Base-by-base conservation (phyloP, 139 green algal species). In the Choricystis sp. region DNA sequence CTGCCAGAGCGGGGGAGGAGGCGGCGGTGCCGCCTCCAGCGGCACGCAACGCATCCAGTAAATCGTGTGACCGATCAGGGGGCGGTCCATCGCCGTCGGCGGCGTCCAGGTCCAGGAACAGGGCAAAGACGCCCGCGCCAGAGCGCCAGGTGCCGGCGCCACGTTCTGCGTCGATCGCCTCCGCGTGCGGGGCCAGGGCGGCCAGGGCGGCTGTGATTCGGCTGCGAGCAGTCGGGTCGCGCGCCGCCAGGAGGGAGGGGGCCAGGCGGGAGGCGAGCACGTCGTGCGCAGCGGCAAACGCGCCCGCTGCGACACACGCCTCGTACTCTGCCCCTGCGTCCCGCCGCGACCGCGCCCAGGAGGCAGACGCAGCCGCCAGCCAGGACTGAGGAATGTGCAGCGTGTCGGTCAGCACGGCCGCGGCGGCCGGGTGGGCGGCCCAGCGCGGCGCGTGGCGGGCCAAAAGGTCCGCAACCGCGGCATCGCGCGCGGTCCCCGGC, bases 361-460 rank as follows among this genome's bases (percentile, higher is more conserved):
- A 66, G 21, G 77, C 74, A 2, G 28, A 59, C 1, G 79, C 77
- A 52, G 72, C 67, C 0, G 71, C 72, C 62, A 86, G 40, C 62
- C 75, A 78, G 22, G 64, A 62, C 4, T 52, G 9, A 27, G 79
- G 82, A 26, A 89, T 21, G 26, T 61, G 29, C 60, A 89, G 79
- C 27, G 24, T 29, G n/a, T 69, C 22, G 16, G 60, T 26, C 3
- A 89, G 65, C 60, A 86, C 87, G 1, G 31, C 57, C 55, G 60
- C 24, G 14, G 59, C 65, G 29, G 49, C 40, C 1, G 58, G 56
- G 61, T 80, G 63, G 0, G 29, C 56, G 2, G 48, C 64, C 83
- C 77, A 85, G 30, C 79, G 71, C 19, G 73, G 67, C 1, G 69
- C 75, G 23, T 79, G 74, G 2, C 61, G 31, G 29, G 31, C 31